Base-by-base conservation (phyloP, 2,329 filamentous ascomycete genomes). In the Bisporella sp. region DNA sequence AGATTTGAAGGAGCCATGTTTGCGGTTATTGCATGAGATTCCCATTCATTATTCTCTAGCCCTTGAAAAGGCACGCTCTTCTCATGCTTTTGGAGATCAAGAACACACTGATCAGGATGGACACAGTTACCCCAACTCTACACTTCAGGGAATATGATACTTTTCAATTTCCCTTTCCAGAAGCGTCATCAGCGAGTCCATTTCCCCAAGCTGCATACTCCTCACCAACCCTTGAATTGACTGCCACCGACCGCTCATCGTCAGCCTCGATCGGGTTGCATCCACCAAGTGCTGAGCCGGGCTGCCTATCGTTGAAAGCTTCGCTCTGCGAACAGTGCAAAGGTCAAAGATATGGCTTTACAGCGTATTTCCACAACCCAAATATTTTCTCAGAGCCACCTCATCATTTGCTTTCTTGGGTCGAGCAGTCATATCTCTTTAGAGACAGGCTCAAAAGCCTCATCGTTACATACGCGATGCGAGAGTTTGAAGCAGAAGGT, bases 291-390 rank as follows among this genome's bases (percentile, higher is more conserved):
- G 30, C 41, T 12, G 21, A 48, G 21, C 41, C 44, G 30, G 37
- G 11, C 12, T 21, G 9, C 5, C 47, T 44, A 21, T 43, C 41
- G 4, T 13, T 48, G 5, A 43, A 33, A 44, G 30, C 28, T 21
- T 47, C 49, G 7, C 44, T 46, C 11, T 62, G 59, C 32, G 46
- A 49, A 6, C 44, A 52, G 31, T 63, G 59, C 50, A 59, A 55
- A 52, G 60, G 60, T 8, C 47, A 54, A 12, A 57, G 55, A 12
- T 61, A 59, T 47, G 50, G 53, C 45, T 63, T 59, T 54, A 60
- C 54, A 11, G 41, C 54, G 4, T 63, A 63, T 44, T 63, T 63
- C 48, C 60, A 63, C 47, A 62, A 62, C 43, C 50, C 41, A 4
- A 48, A 41, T 1, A 48, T 61, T 45, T 61, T 61, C 49, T 12